A percentile compares a stretch with the other conserved stretches of the same genome.
Evolutionary conservation across 2,329 filamentous ascomycete genomes (phyloP).

Genomic region (Pleomassaria siparia): DNA sequence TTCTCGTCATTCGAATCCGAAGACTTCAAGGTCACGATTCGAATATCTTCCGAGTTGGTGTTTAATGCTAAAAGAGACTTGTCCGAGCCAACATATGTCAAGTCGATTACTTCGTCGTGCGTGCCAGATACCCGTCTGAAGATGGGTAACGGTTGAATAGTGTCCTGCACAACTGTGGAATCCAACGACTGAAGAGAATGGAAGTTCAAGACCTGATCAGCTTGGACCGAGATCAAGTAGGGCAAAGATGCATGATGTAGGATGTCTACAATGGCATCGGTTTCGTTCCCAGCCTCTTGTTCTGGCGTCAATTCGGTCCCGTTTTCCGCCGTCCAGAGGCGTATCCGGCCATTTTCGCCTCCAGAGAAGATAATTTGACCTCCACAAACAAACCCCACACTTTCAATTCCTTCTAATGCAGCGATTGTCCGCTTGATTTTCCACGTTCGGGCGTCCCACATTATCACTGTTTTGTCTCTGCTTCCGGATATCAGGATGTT

Average conservation of each 20-base stretch:
- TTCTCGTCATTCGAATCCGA: constrained; percentile 29
- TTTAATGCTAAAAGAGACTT: constrained; percentile 83
- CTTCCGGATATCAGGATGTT: constrained; percentile 79
- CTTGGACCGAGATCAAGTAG: constrained; percentile 79
- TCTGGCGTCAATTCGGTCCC: constrained; percentile 79
- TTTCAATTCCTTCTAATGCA: constrained; percentile 82
- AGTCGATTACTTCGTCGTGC: constrained; percentile 95
- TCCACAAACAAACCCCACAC: constrained; percentile 73
- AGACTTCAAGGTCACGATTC: constrained; percentile 71
- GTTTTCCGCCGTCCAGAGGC: constrained; percentile 78
- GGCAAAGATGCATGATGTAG: constrained; percentile 66
- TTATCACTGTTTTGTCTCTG: constrained; percentile 89
- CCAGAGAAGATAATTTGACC: constrained; percentile 78
- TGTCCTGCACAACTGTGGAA: constrained; percentile 41
- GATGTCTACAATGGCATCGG: constrained; percentile 70
- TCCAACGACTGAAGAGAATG: constrained; percentile 59
- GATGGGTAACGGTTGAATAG: constrained; percentile 60
- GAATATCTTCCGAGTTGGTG: constrained; percentile 91
- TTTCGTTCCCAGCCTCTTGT: constrained; percentile 62
- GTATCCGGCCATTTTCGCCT: constrained; percentile 77
- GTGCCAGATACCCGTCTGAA: constrained; percentile 88
- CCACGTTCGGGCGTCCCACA: constrained; percentile 89
- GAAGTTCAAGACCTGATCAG: constrained; percentile 83
- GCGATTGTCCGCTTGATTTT: constrained; percentile 78
- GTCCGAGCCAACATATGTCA: constrained; percentile 81